A percentile compares a stretch with the other conserved stretches of the same genome.
phyloP scores from a whole-genome alignment of 176 grass and related monocot genomes.

The Ampelocalamus luodianensis region DNA sequence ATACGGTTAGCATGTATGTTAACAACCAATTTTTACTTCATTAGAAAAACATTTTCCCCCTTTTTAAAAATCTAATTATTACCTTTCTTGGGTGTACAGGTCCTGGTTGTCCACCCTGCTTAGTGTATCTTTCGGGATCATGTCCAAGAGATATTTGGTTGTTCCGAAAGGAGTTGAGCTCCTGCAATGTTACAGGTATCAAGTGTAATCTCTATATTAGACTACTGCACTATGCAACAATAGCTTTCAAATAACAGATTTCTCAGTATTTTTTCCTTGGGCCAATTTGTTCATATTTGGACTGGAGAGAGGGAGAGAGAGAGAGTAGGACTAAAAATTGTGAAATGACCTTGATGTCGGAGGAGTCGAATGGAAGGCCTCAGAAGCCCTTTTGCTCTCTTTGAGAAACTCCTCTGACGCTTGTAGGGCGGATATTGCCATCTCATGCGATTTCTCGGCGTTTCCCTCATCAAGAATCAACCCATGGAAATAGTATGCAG shows the following conservation, averaged over 20 bases:
- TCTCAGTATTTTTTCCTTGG: background rate
- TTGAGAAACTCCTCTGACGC: slow-evolving; percentile 80
- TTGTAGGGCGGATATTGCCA: slow-evolving; percentile 66
- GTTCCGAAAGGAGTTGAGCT: slow-evolving; percentile 73
- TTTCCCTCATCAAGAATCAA: slow-evolving; percentile 85
- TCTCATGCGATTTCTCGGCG: slow-evolving; percentile 69
- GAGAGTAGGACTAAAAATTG: background rate
- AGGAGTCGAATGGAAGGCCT: slow-evolving; percentile 59
- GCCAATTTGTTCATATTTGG: background rate
- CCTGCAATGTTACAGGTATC: slow-evolving; percentile 50
- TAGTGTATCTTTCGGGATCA: slow-evolving; percentile 70
- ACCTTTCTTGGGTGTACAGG: slow-evolving; percentile 76
- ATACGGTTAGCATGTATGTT: slow-evolving; percentile 19
- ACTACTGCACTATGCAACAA: slow-evolving; percentile 11
- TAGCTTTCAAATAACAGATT: slow-evolving; percentile 11
- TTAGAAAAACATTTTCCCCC: background rate
- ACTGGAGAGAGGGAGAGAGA: background rate
- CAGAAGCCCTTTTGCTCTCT: slow-evolving; percentile 75
- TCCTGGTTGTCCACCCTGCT: slow-evolving; percentile 69
- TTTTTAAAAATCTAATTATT: slow-evolving; percentile 30
- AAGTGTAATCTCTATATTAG: slow-evolving; percentile 5
- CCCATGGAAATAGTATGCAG: slow-evolving; percentile 85
- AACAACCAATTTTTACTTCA: background rate
- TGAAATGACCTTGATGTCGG: slow-evolving; percentile 72
- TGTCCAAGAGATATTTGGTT: slow-evolving; percentile 79